Base-by-base conservation (phyloP, 1,284 basidiomycete genomes). In the Sanghuangporus baumii region DNA sequence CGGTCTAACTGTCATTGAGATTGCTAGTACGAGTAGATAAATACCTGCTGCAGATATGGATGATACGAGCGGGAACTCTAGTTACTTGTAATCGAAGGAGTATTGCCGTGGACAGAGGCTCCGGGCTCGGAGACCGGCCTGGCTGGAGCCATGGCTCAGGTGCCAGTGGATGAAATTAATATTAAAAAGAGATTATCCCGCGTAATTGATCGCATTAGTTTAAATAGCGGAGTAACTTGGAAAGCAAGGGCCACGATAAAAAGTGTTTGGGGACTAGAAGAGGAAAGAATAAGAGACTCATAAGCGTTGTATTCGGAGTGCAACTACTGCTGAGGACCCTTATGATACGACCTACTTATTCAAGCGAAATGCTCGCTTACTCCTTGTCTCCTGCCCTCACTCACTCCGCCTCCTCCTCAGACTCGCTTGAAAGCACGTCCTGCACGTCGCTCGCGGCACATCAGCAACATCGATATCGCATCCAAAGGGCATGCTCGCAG, bases 351-450 rank as follows among this genome's bases (percentile, higher is more conserved):
- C 37, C 47, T 51, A 51, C 50, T 51, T 51, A 51, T 51, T 51
- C 50, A 34, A 51, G 18, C 20, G 50, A 51, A 51, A 51, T 51
- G 50, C 23, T 51, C 61, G 55, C 55, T 57, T 55, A n/a, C 46
- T 16, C 61, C 55, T 51, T 47, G 55, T 57, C 55, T 34, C 47
- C 61, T 47, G 57, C 61, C 54, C 54, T 58, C 55, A 57, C 43
- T 52, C 51, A 43, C 36, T 43, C 46, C 55, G n/a, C 55, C 51
- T 57, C 55, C 46, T 57, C 34, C 9, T 20, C 59, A 9, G 20
- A n/a, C 50, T 37, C 50, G 3, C 51, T 55, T 18, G 18, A 31
- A 5, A 20, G 23, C 59, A 40, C 59, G 34, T 34, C 34, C 31
- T n/a, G 36, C 37, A 36, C 59, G 14, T 23, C 43, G 18, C 18